These are phyloP conservation scores for Fragilariopsis cylindrus DNA, from an alignment of 108 stramenopile genomes.

Conservation along the genomic window DNA sequence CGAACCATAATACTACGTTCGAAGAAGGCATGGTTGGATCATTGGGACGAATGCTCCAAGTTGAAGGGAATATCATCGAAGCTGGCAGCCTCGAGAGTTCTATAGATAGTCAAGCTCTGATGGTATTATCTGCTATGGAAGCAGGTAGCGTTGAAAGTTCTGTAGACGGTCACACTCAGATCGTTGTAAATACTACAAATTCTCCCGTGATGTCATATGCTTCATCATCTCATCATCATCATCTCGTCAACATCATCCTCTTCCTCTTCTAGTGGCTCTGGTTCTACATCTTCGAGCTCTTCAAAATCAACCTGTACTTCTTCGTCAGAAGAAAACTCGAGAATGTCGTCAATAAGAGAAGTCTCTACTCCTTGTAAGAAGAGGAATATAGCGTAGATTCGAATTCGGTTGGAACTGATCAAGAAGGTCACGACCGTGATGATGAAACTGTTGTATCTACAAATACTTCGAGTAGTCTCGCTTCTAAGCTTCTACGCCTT, in stretches of 20 bases:
- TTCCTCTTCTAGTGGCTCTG: not conserved
- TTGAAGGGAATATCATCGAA: conserved; percentile 15
- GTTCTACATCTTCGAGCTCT: not conserved
- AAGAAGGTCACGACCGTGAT: not conserved
- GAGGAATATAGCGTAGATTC: conserved; percentile 1
- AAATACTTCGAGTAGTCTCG: not conserved
- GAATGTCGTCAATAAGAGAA: not conserved
- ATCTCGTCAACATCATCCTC: not conserved
- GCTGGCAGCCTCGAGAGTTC: conserved; percentile 19
- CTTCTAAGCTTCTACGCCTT: conserved; percentile 4
- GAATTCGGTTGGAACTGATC: not conserved
- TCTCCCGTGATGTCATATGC: conserved; percentile 9
- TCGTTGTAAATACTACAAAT: not conserved
- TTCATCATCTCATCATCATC: not conserved
- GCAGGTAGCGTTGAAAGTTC: conserved; percentile 16
- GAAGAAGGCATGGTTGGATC: conserved; percentile 1
- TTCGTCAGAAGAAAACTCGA: not conserved
- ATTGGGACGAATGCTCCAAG: not conserved
- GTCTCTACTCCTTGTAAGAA: not conserved
- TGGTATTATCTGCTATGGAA: not conserved
- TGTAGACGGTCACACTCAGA: conserved; percentile 13
- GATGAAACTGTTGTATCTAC: not conserved
- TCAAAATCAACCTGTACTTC: conserved; percentile 15
- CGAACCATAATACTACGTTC: not conserved
- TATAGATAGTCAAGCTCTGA: conserved; percentile 14